Percentiles rank a stretch among this genome's conserved stretches.
These are phyloP conservation scores for Ceratobasidium sp. DNA, from an alignment of 1,284 basidiomycete genomes.

Conservation along the genomic window DNA sequence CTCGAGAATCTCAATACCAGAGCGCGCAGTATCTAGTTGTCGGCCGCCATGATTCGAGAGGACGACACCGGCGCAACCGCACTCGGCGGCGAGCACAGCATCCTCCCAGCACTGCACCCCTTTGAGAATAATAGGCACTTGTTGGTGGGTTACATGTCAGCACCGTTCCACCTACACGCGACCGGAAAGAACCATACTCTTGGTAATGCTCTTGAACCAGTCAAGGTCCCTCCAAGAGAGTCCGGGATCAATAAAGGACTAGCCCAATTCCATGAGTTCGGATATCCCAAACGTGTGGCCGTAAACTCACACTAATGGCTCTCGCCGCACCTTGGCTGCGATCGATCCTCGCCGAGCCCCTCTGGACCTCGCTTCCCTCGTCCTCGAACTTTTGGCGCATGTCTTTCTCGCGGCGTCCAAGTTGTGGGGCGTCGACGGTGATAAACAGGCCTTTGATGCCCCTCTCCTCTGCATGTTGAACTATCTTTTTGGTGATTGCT, in stretches of 20 bases:
- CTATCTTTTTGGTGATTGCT: conserved; percentile 81
- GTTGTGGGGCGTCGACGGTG: conserved; percentile 93
- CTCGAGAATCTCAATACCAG: conserved; percentile 89
- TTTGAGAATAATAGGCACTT: conserved; percentile 93
- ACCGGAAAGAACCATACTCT: conserved; percentile 64
- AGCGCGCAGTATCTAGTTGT: conserved; percentile 88
- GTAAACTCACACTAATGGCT: conserved; percentile 82
- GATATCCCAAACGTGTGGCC: not conserved
- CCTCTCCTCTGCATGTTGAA: conserved; percentile 84
- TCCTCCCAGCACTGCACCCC: conserved; percentile 97
- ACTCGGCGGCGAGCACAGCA: conserved; percentile 88
- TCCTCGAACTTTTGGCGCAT: conserved; percentile 97
- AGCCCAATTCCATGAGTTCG: conserved; percentile 45
- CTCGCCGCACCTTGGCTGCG: conserved; percentile 92
- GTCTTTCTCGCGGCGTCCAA: conserved; percentile 92
- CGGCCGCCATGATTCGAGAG: conserved; percentile 94
- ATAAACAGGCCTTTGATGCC: conserved; percentile 91
- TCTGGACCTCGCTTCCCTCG: conserved; percentile 76
- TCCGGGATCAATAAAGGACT: conserved; percentile 94
- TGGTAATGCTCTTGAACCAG: conserved; percentile 92
- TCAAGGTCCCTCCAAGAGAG: conserved; percentile 88
- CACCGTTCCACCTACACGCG: not conserved
- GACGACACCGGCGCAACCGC: conserved; percentile 84
- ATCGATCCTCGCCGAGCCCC: conserved; percentile 72
- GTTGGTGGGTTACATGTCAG: not conserved